Base-by-base conservation (phyloP, 495 filamentous ascomycete genomes). In the Penicillium ucsense region DNA sequence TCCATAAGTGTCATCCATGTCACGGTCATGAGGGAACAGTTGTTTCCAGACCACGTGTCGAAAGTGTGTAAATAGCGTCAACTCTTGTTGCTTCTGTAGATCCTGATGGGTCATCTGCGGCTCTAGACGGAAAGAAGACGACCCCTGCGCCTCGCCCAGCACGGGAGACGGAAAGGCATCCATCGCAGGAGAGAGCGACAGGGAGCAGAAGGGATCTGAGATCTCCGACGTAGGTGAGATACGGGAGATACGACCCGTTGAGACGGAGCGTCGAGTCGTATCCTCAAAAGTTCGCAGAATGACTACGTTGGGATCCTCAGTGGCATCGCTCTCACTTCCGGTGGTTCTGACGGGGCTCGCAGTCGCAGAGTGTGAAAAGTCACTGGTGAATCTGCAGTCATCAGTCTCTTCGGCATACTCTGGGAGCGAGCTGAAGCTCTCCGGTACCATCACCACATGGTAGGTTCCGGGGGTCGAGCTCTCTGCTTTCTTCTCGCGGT, bases 401-500 rank as follows among this genome's bases (percentile, higher is more conserved):
- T 71, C 64, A 1, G 46, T 20, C 11, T 65, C 64, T 11, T 68
- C 65, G 40, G 61, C 55, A 59, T 80, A 81, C 48, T 80, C 77
- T 11, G 77, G 74, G 10, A 79, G 58, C 6, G 64, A 52, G 10
- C 69, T 60, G 52, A 83, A 82, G 56, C 76, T 82, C 32, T 68
- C 66, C 5, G 74, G 79, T 31, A 75, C 71, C 37, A 72, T 68
- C 20, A 82, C 53, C 31, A 83, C 75, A 59, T 76, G 66, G 55
- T 76, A 83, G 1, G 76, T 81, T 5, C 79, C 79, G 1, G 79
- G 78, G 31, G 59, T 59, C 35, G 63, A 63, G 4, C 58, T 58
- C 47, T 78, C 70, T 5, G 79, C 79, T 51, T 82, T 83, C 48
- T 55, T 70, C 50, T 83, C 79, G 44, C 79, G 59, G 2, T 81